phyloP scores from a whole-genome alignment of 192 early-diverging fungal species.

The Backusella westeae region DNA sequence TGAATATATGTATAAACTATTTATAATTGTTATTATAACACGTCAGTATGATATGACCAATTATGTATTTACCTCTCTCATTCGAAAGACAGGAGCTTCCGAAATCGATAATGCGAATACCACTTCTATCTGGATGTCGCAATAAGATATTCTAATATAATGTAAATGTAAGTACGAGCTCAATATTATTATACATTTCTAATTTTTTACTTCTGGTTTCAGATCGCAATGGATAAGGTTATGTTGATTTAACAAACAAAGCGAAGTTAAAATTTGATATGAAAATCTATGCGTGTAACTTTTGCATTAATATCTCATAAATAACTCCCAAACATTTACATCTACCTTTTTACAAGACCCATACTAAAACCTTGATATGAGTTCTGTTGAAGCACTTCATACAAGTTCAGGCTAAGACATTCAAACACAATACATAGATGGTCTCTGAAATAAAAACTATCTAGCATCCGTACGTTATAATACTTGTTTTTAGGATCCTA shows the following conservation, averaged over 20 bases:
- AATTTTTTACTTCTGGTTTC: conserved; percentile 81
- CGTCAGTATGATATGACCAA: not conserved
- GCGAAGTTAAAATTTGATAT: conserved; percentile 80
- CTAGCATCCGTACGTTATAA: conserved; percentile 84
- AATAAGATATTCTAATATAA: conserved; percentile 74
- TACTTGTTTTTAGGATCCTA: conserved; percentile 77
- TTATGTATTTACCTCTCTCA: conserved; percentile 49
- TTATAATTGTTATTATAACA: not conserved
- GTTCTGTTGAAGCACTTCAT: conserved; percentile 94
- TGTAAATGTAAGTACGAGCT: not conserved
- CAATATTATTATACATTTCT: conserved; percentile 29
- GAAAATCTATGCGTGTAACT: conserved; percentile 54
- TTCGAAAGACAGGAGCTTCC: conserved; percentile 90
- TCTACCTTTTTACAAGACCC: conserved; percentile 64
- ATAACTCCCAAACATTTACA: not conserved
- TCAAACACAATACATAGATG: conserved; percentile 96
- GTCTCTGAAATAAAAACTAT: conserved; percentile 90
- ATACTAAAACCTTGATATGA: conserved; percentile 85
- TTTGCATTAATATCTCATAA: not conserved
- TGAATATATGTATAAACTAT: conserved; percentile 99
- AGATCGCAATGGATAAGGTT: conserved; percentile 94
- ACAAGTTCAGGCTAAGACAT: conserved; percentile 89
- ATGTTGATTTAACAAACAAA: conserved; percentile 68
- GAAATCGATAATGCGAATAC: conserved; percentile 97
- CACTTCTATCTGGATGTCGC: conserved; percentile 60